Base-by-base conservation (phyloP, 352 stramenopile species). In the Globisporangium perplexum region DNA sequence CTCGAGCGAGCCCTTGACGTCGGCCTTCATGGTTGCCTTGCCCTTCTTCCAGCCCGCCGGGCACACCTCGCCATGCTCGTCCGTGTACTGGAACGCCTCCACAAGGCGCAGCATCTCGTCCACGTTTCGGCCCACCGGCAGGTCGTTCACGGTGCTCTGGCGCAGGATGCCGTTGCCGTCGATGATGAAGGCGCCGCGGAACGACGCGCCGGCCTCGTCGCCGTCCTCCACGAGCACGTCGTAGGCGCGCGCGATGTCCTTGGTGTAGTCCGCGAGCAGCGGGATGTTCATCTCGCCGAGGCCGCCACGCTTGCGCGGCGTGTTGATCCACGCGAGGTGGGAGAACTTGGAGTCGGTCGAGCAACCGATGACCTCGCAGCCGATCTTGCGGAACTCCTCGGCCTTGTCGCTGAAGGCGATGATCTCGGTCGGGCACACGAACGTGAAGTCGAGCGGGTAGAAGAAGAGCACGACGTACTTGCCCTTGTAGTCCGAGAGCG, bases 391-490 rank as follows among this genome's bases (percentile, higher is more conserved):
- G 65, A 97, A 97, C 35, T 94, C 81, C 8, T 82, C 74, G 22
- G 72, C 62, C 55, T 74, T 68, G 65, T 97, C 89, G 59, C 67
- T 86, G 63, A 96, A 97, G 31, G 84, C 82, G 58, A 80, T 88
- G 69, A 96, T 96, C 71, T 97, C 89, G 33, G 89, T 97, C 42
- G 86, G 86, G 63, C 84, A 95, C 57, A 96, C 89, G 55, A 96
- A 97, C 30, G 88, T 96, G 64, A 95, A 96, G 70, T 96, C 88
- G 56, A 94, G 69, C 48, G 89, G 88, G 71, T 95, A 96, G 66
- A 96, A 97, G 82, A 96, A 95, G 20, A 97, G 79, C 52, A 96
- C 86, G 31, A 96, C 74, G 59, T 90, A 97, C 63, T 97, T 86
- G 55, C 87, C 87, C 47, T 78, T 80, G 75, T 93, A 97, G 59